These are phyloP conservation scores for Trifolium pratense DNA, from an alignment of 306 rosid species.

Conservation along the genomic window DNA sequence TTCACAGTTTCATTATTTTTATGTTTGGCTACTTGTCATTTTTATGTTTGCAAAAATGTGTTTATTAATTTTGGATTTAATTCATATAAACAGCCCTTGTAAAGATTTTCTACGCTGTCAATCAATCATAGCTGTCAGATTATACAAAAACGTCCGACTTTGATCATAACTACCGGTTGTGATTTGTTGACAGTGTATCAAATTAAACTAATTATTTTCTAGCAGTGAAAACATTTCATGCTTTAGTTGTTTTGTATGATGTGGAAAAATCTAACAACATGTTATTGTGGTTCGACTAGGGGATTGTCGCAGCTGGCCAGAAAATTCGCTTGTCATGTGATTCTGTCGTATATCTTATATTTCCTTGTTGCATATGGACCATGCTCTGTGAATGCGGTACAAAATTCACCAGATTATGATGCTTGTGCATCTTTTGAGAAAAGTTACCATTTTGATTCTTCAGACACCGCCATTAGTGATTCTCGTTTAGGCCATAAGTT, in stretches of 20 bases:
- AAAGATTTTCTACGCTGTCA: not conserved
- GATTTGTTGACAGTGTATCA: not conserved
- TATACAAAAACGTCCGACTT: not conserved
- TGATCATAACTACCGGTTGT: not conserved
- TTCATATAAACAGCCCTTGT: not conserved
- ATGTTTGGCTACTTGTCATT: conserved; percentile 5
- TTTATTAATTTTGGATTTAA: not conserved
- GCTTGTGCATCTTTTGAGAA: conserved; percentile 51
- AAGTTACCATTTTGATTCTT: conserved; percentile 45
- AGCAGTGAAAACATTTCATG: not conserved
- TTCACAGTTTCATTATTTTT: too few relatives aligned
- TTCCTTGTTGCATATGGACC: conserved; percentile 54
- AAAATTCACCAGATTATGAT: conserved; percentile 54
- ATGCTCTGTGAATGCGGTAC: conserved; percentile 53
- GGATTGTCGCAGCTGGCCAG: conserved; percentile 51
- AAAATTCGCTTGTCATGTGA: conserved; percentile 47
- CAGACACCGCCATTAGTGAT: conserved; percentile 45
- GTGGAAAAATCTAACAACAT: conserved; percentile 38
- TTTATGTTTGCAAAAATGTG: conserved; percentile 8
- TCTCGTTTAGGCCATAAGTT: conserved; percentile 42
- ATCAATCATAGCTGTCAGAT: not conserved
- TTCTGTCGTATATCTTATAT: conserved; percentile 57
- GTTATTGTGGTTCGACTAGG: conserved; percentile 58
- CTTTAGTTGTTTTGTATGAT: conserved; percentile 31
- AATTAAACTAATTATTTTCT: not conserved